Conservation (phyloP, 2,329 filamentous ascomycete genomes). For the Fusarium secorum region DNA sequence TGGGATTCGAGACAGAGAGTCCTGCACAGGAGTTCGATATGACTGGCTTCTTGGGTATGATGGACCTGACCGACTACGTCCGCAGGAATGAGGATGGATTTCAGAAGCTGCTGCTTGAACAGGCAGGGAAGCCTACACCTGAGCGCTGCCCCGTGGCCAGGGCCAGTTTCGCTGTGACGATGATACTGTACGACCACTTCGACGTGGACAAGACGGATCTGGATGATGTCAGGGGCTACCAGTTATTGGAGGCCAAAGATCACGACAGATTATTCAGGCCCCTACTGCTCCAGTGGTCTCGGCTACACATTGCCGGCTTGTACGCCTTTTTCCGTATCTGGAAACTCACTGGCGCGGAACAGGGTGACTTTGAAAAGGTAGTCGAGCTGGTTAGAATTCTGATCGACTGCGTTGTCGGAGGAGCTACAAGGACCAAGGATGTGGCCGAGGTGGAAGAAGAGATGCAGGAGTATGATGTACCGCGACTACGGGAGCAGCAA, state of each 20-base stretch:
- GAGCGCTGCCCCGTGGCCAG: conserved; percentile 87
- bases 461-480: conserved; percentile 81
- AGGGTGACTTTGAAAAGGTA: conserved; percentile 92
- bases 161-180: conserved; percentile 85
- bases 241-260: conserved; percentile 76
- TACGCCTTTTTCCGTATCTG: conserved; percentile 91
- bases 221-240: conserved; percentile 79
- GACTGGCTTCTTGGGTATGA: conserved; percentile 91
- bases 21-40: conserved; percentile 85
- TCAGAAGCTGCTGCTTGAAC: conserved; percentile 90
- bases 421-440: conserved; percentile 81
- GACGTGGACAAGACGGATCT: conserved; percentile 86
- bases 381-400: conserved; percentile 90
- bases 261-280: conserved; percentile 89
- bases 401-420: conserved; percentile 86
- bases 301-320: conserved; percentile 83
- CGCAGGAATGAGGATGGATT: conserved; percentile 91
- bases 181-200: conserved; percentile 93
- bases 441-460: conserved; percentile 90
- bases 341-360: conserved; percentile 85
- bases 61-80: conserved; percentile 95
- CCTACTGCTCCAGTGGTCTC: conserved; percentile 89
- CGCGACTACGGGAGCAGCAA: conserved; percentile 81
- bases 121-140: conserved; percentile 74
- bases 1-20: conserved; percentile 92